These are phyloP conservation scores for Penicillium coffeae DNA, from an alignment of 495 filamentous ascomycete genomes.

Conservation along the genomic window DNA sequence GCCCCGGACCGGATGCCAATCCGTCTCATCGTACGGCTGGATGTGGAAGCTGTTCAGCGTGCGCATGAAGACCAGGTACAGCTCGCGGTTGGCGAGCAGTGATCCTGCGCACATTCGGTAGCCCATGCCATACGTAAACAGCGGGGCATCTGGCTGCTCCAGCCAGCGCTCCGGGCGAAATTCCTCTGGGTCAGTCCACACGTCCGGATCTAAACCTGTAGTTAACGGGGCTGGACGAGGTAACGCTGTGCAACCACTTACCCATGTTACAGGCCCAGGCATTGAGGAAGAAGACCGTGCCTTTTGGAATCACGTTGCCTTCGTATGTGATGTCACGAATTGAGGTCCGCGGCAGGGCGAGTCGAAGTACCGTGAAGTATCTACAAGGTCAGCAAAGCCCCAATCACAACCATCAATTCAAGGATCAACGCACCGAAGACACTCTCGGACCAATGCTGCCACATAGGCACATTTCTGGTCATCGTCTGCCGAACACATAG, in stretches of 20 bases:
- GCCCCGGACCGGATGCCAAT: constrained; percentile 53
- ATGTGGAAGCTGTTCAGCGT: constrained; percentile 57
- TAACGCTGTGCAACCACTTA: constrained; percentile 17
- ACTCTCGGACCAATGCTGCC: constrained; percentile 55
- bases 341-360: constrained; percentile 58
- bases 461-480: constrained; percentile 61
- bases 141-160: constrained; percentile 56
- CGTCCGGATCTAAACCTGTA: constrained; percentile 44
- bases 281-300: constrained; percentile 61
- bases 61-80: constrained; percentile 63
- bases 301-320: constrained; percentile 51
- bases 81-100: constrained; percentile 58
- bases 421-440: constrained; percentile 41
- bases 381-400: constrained; percentile 15
- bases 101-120: constrained; percentile 66
- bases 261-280: constrained; percentile 64
- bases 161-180: constrained; percentile 62
- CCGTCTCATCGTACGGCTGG: constrained; percentile 42
- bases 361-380: constrained; percentile 56
- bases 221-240: not conserved
- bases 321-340: constrained; percentile 58
- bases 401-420: not conserved
- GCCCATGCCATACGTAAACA: constrained; percentile 60
- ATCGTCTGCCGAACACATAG: constrained; percentile 54
- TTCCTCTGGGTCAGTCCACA: constrained; percentile 55